Percentiles rank a stretch among this genome's conserved stretches.
phyloP scores from a whole-genome alignment of 441 rosid genomes.

The Hura crepitans region DNA sequence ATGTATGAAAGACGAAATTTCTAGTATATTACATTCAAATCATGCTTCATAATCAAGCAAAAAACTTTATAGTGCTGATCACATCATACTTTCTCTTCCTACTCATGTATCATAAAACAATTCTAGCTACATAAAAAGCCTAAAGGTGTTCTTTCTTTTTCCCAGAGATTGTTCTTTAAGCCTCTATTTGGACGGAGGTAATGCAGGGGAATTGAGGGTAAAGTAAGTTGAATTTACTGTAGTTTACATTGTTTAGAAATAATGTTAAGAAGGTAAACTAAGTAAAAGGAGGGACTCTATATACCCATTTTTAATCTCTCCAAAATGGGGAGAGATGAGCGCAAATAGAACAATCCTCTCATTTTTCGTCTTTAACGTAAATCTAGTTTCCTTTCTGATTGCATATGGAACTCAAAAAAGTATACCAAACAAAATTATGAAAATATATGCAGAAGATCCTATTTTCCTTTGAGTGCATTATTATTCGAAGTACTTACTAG shows the following conservation, averaged over 20 bases:
- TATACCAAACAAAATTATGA: background rate
- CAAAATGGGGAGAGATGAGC: too few relatives aligned
- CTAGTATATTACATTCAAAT: background rate
- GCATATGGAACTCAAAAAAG: background rate
- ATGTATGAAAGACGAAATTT: background rate
- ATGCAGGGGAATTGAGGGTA: too few relatives aligned
- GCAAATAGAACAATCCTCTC: too few relatives aligned
- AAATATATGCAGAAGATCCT: constrained; percentile 1
- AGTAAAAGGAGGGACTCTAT: too few relatives aligned
- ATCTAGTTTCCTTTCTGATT: too few relatives aligned
- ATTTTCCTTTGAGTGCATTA: background rate
- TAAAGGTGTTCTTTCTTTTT: background rate
- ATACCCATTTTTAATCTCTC: too few relatives aligned
- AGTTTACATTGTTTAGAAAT: too few relatives aligned
- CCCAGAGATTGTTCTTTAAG: background rate
- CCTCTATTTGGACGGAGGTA: too few relatives aligned
- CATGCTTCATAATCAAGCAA: background rate
- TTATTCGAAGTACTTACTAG: constrained; percentile 50
- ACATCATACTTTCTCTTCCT: background rate
- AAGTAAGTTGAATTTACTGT: too few relatives aligned
- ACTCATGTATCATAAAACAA: background rate
- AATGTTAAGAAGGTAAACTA: too few relatives aligned
- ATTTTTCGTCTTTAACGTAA: too few relatives aligned
- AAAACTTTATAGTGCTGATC: background rate
- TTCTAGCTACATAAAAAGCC: background rate